Percentiles rank a stretch among this genome's conserved stretches.
Evolutionary conservation across 2,329 filamentous ascomycete genomes (phyloP).

Genomic region (Mycosphaerella sp.): DNA sequence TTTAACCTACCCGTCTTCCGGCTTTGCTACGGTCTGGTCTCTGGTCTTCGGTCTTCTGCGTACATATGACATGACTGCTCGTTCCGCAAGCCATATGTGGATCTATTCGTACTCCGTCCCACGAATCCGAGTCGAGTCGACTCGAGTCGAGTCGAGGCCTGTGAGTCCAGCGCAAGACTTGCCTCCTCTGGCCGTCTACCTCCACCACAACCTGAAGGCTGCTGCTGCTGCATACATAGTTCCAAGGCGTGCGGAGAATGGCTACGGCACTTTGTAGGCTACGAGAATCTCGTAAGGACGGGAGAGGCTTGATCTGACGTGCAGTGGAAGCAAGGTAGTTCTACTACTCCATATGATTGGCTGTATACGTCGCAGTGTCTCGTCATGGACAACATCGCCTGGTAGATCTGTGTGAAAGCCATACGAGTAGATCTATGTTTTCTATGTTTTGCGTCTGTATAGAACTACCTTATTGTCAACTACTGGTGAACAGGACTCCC

Average conservation of each 20-base stretch:
- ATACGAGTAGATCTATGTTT: no score
- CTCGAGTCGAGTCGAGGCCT: no score
- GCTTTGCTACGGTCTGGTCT: background rate
- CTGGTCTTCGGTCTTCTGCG: background rate
- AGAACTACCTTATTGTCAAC: no score
- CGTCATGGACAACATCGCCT: slow-evolving; percentile 1
- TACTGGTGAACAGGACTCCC: no score
- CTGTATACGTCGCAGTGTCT: background rate
- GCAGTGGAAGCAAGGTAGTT: background rate
- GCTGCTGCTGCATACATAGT: background rate
- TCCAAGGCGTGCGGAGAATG: background rate
- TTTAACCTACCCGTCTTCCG: slow-evolving; percentile 1
- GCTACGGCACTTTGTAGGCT: background rate
- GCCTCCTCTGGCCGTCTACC: background rate
- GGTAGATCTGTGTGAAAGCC: background rate
- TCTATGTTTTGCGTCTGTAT: background rate
- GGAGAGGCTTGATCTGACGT: background rate
- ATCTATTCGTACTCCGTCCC: background rate
- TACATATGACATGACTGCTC: background rate
- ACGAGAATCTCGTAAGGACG: background rate
- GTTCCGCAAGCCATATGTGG: background rate
- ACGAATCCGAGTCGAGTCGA: background rate
- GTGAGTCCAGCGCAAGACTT: background rate
- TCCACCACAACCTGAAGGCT: background rate
- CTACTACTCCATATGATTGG: background rate